Evolutionary conservation across 2,329 filamentous ascomycete genomes (phyloP).

Genomic region (Dryadomyces sulphureus): DNA sequence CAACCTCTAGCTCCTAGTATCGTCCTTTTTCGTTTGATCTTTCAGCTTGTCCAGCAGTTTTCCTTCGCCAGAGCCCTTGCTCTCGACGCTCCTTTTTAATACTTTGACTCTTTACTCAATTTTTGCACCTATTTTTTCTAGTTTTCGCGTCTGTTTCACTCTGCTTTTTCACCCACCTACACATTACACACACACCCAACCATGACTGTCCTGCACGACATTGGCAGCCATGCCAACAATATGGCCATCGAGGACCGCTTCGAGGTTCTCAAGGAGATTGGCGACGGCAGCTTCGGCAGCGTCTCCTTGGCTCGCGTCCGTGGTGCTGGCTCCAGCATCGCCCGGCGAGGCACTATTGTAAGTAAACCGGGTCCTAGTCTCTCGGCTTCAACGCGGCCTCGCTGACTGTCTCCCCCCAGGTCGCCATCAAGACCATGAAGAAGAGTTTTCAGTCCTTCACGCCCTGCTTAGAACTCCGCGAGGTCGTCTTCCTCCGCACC

Average conservation of each 20-base stretch:
- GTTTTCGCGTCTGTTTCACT: neutral
- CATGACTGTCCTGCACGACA: conserved; percentile 50
- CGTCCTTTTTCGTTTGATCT: neutral
- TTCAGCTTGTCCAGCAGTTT: conserved; percentile 3
- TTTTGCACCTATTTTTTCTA: neutral
- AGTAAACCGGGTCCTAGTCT: conserved; percentile 18
- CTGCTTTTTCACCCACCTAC: no score
- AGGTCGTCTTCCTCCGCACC: conserved; percentile 90
- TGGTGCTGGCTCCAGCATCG: conserved; percentile 75
- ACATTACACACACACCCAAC: neutral
- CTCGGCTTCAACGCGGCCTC: neutral
- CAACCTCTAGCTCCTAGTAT: neutral
- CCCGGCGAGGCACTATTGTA: conserved; percentile 85
- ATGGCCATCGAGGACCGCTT: conserved; percentile 81
- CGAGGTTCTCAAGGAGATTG: conserved; percentile 94
- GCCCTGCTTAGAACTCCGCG: conserved; percentile 81
- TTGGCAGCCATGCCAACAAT: conserved; percentile 46
- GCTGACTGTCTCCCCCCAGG: conserved; percentile 32
- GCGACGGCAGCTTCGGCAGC: conserved; percentile 96
- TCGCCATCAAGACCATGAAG: conserved; percentile 99
- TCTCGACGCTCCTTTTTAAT: conserved; percentile 4
- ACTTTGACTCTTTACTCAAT: no score
- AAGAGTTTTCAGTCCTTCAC: conserved; percentile 92
- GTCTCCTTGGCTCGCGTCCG: conserved; percentile 85
- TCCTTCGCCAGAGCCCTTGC: neutral